Percentiles rank a stretch among this genome's conserved stretches.
Evolutionary conservation across 2,329 filamentous ascomycete species (phyloP).

Genomic region (Colletotrichum theobromicola): DNA sequence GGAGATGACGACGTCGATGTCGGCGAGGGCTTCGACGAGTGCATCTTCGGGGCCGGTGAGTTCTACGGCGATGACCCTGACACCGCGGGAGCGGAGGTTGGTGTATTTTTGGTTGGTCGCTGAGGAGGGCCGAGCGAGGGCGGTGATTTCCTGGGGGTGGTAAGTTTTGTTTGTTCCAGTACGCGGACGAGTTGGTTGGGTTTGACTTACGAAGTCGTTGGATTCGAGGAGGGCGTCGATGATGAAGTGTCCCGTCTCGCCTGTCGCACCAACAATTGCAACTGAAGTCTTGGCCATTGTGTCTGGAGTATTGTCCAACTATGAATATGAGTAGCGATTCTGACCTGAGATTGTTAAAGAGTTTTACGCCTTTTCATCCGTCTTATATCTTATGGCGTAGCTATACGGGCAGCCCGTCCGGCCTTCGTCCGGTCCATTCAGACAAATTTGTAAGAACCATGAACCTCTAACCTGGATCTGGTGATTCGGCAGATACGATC

Average conservation of each 20-base stretch:
- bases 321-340: neutral
- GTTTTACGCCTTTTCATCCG: neutral
- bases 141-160: constrained; percentile 46
- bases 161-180: neutral
- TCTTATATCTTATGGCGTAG: rapidly evolving
- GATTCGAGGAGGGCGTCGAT: constrained; percentile 39
- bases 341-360: neutral
- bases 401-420: neutral
- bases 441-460: neutral
- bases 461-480: neutral
- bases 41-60: constrained; percentile 43
- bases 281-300: constrained; percentile 21
- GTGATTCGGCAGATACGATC: neutral
- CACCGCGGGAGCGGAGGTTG: constrained; percentile 41
- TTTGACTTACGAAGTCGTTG: constrained; percentile 29
- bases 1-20: constrained; percentile 50
- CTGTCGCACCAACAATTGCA: constrained; percentile 45
- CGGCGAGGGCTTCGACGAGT: constrained; percentile 44
- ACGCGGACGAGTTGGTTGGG: neutral
- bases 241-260: constrained; percentile 43
- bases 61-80: constrained; percentile 49
- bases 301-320: neutral
- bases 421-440: neutral
- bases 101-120: constrained; percentile 38
- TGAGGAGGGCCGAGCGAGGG: constrained; percentile 50